Conservation (phyloP, 805 yeast genomes). For the Kazachstania viticola region DNA sequence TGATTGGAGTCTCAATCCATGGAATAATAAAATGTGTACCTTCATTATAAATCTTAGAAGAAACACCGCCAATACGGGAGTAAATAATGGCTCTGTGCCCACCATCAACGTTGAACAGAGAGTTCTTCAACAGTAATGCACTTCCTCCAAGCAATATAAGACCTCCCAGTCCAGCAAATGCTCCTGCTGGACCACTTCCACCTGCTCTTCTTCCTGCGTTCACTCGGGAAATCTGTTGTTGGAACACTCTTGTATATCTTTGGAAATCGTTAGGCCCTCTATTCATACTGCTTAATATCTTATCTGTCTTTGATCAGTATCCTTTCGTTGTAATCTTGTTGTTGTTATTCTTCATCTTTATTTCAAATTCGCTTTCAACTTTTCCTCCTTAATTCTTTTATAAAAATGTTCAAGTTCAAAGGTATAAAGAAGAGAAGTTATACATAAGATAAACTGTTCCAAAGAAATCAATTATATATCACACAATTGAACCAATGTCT, state of each 20-base stretch:
- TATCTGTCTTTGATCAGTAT: too few relatives aligned
- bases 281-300: conserved; percentile 17
- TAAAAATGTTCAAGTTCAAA: too few relatives aligned
- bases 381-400: too few relatives aligned
- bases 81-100: conserved; percentile 96
- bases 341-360: too few relatives aligned
- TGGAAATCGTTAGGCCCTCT: conserved; percentile 35
- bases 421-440: too few relatives aligned
- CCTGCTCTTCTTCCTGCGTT: conserved; percentile 24
- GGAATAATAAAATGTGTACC: conserved; percentile 94
- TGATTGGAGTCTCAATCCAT: conserved; percentile 86
- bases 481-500: conserved; percentile 2
- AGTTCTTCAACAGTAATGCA: conserved; percentile 39
- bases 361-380: too few relatives aligned
- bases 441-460: too few relatives aligned
- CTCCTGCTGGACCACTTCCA: conserved; percentile 33
- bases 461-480: background rate
- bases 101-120: conserved; percentile 87
- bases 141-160: conserved; percentile 47
- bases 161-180: conserved; percentile 56
- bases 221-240: conserved; percentile 33
- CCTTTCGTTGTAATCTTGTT: too few relatives aligned
- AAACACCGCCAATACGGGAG: conserved; percentile 78
- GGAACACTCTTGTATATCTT: conserved; percentile 39
- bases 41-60: conserved; percentile 71